Base-by-base conservation (phyloP, 225 moss, liverwort and hornwort species). In the Marchantia paleacea region DNA sequence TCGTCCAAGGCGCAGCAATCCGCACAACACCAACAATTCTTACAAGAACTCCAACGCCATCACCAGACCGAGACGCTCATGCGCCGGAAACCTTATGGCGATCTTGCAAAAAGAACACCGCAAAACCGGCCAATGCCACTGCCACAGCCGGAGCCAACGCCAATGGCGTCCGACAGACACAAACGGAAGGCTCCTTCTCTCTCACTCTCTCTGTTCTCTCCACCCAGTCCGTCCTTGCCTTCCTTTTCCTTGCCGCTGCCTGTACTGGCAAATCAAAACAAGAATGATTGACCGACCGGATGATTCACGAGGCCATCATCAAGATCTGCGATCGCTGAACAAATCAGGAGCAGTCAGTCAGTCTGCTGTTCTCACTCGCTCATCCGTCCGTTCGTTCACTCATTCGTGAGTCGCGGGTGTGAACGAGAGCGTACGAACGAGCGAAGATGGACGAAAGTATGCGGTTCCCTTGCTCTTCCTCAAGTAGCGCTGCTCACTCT, bases 11-110 rank as follows among this genome's bases (percentile, higher is more conserved):
- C 76, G 58, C 25, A 57, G 12, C 16, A 75, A 29, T 26, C 26
- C 25, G 64, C 39, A 31, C 58, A 13, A 11, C 24, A 51, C 63
- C 62, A 47, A 64, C 7, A 78, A 50, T 28, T n/a, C 65, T 65
- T 12, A 75, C 22, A 65, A 4, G 64, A 78, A 49, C 65, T 65
- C 64, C 78, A 78, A 20, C 64, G 64, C 78, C 63, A 55, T 63
- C 13, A 58, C 53, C 66, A 76, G 48, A 50, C 9, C 10, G 0
- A 22, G 10, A n/a, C 15, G 70, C n/a, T 16, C 69, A 71, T 8
- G 22, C 9, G 24, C 22, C n/a, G 6, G 1, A 24, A 72, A 50
- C 11, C 10, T n/a, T 24, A 9, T 0, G 48, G n/a, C 22, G 3
- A 72, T 50, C 48, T 51, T 48, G 7, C 39, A 3, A 20, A 18